A percentile compares a stretch with the other conserved stretches of the same genome.
Evolutionary conservation across 202 grass and related monocot species (phyloP).

Genomic region (Digitaria exilis): DNA sequence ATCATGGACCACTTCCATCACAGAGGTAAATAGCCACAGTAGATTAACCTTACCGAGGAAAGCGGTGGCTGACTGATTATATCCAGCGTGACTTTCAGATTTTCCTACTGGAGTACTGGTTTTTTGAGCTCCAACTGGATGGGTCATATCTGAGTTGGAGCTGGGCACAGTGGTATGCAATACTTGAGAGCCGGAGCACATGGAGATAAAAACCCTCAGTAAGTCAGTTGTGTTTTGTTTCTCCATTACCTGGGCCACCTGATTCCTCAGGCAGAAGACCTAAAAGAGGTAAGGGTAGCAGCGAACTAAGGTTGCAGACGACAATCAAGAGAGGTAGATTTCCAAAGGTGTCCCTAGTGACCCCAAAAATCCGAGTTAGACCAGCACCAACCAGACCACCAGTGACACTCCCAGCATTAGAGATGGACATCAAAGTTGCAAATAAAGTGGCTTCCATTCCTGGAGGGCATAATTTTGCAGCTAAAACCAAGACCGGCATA

Average conservation of each 20-base stretch:
- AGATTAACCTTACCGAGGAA: neutral
- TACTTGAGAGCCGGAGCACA: slow-evolving; percentile 1
- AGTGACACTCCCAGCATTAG: slow-evolving; percentile 90
- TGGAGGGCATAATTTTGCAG: slow-evolving; percentile 91
- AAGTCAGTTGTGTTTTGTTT: slow-evolving; percentile 49
- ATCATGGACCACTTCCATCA: slow-evolving; percentile 13
- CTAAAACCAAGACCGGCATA: slow-evolving; percentile 97
- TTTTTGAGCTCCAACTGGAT: neutral
- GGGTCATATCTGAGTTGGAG: neutral
- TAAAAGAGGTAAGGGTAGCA: slow-evolving; percentile 87
- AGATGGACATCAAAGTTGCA: slow-evolving; percentile 97
- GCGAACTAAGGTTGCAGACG: slow-evolving; percentile 91
- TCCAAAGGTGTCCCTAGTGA: slow-evolving; percentile 85
- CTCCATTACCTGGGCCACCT: slow-evolving; percentile 39
- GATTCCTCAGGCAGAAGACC: slow-evolving; percentile 77
- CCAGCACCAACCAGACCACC: slow-evolving; percentile 89
- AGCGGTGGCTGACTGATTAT: neutral
- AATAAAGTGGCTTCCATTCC: slow-evolving; percentile 98
- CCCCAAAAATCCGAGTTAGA: slow-evolving; percentile 79
- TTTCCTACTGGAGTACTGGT: slow-evolving; percentile 32
- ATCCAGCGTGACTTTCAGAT: neutral
- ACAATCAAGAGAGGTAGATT: slow-evolving; percentile 80
- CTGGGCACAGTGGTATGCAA: neutral
- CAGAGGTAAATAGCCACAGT: neutral
- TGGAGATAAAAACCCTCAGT: slow-evolving; percentile 13